A percentile compares a stretch with the other conserved stretches of the same genome.
These are phyloP conservation scores for Cladosporium sp. DNA, from an alignment of 2,329 filamentous ascomycete genomes.

Conservation along the genomic window DNA sequence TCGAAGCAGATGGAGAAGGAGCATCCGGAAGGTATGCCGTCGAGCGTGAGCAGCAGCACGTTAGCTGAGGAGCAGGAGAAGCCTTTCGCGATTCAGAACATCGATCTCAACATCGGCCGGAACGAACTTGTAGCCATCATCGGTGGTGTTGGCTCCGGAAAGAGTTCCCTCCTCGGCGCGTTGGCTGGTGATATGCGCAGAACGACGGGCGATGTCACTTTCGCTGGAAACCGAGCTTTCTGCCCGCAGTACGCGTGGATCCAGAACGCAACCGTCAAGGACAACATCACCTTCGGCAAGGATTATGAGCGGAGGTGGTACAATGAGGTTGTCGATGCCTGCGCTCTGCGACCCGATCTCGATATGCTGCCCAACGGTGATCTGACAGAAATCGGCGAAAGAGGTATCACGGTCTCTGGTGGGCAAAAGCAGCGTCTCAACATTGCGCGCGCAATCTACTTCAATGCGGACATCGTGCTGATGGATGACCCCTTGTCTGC, in stretches of 20 bases:
- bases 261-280: slow-evolving; percentile 77
- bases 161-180: slow-evolving; percentile 81
- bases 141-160: slow-evolving; percentile 81
- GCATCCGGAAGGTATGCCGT: slow-evolving; percentile 10
- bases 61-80: slow-evolving; percentile 52
- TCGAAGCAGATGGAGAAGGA: slow-evolving; percentile 30
- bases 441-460: slow-evolving; percentile 73
- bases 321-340: slow-evolving; percentile 73
- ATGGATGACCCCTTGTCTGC: slow-evolving; percentile 60
- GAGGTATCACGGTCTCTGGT: slow-evolving; percentile 90
- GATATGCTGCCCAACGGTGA: slow-evolving; percentile 92
- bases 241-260: slow-evolving; percentile 98
- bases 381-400: slow-evolving; percentile 86
- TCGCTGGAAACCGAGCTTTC: slow-evolving; percentile 78
- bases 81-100: slow-evolving; percentile 65
- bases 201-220: slow-evolving; percentile 64
- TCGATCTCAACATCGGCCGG: slow-evolving; percentile 62
- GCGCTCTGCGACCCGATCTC: slow-evolving; percentile 75
- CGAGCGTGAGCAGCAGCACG: slow-evolving; percentile 43
- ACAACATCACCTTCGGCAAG: slow-evolving; percentile 91
- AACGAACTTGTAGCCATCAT: slow-evolving; percentile 82
- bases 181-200: slow-evolving; percentile 91
- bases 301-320: slow-evolving; percentile 69
- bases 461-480: slow-evolving; percentile 55
- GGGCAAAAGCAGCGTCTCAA: slow-evolving; percentile 94